Evolutionary conservation across 2,329 filamentous ascomycete species (phyloP).

Genomic region (Aspergillus sp.): DNA sequence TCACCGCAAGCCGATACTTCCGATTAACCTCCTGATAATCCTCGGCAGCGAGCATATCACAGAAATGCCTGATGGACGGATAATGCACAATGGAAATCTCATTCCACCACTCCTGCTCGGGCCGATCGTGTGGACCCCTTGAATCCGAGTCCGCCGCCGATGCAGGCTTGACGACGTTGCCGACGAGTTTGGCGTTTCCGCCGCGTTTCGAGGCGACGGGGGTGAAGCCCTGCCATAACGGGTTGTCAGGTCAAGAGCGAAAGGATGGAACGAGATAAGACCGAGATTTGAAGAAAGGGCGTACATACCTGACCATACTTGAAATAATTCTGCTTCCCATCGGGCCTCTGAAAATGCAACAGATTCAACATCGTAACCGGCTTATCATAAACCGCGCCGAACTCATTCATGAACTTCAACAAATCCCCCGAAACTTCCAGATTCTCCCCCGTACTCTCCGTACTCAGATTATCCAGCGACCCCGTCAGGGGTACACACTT

Average conservation of each 20-base stretch:
- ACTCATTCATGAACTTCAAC: conserved; percentile 52
- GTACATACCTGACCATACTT: conserved; percentile 56
- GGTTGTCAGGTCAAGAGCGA: not conserved
- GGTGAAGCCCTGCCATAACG: conserved; percentile 27
- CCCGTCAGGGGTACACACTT: conserved; percentile 30
- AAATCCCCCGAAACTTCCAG: conserved; percentile 61
- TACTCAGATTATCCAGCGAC: conserved; percentile 29
- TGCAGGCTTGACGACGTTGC: conserved; percentile 53
- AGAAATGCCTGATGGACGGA: conserved; percentile 64
- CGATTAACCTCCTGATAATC: conserved; percentile 65
- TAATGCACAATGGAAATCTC: conserved; percentile 69
- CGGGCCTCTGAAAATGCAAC: conserved; percentile 58
- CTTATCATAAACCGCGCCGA: conserved; percentile 38
- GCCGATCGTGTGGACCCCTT: conserved; percentile 24
- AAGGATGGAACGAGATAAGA: not conserved
- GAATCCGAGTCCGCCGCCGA: conserved; percentile 28
- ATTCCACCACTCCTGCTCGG: conserved; percentile 56
- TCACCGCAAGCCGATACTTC: conserved; percentile 52
- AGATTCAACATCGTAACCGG: conserved; percentile 68
- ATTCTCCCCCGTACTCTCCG: conserved; percentile 49
- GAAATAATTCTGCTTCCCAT: conserved; percentile 58
- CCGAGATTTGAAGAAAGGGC: not conserved
- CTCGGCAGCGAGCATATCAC: conserved; percentile 62
- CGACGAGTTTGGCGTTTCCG: conserved; percentile 65
- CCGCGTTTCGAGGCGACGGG: conserved; percentile 58